These are phyloP conservation scores for Neurospora africana DNA, from an alignment of 495 filamentous ascomycete species.

Conservation along the genomic window DNA sequence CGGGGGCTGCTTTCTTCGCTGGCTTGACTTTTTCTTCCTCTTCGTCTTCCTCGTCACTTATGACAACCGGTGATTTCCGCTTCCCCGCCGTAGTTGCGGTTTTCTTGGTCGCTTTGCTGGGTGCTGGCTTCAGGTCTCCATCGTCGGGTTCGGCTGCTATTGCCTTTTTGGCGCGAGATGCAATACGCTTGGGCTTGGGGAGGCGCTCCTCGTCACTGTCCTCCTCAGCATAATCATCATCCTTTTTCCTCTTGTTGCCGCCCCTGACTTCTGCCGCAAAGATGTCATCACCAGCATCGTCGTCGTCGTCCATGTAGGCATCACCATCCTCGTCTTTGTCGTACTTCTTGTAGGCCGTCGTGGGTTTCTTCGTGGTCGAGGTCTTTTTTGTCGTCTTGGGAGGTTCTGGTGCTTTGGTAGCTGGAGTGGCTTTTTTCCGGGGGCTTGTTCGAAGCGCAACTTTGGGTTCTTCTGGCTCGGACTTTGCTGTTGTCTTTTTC, in stretches of 20 bases:
- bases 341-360: slow-evolving; percentile 20
- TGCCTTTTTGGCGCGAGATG: slow-evolving; percentile 29
- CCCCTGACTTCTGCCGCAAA: slow-evolving; percentile 54
- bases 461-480: slow-evolving; percentile 14
- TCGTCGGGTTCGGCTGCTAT: slow-evolving; percentile 32
- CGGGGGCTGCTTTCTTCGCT: slow-evolving; percentile 49
- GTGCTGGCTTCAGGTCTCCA: slow-evolving; percentile 22
- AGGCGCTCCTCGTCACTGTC: slow-evolving; percentile 47
- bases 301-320: slow-evolving; percentile 47
- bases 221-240: slow-evolving; percentile 57
- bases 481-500: slow-evolving; percentile 23
- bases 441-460: slow-evolving; percentile 32
- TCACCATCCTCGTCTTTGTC: slow-evolving; percentile 33
- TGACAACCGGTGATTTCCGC: slow-evolving; percentile 30
- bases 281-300: slow-evolving; percentile 64
- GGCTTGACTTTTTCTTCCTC: slow-evolving; percentile 34
- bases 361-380: slow-evolving; percentile 22
- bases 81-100: slow-evolving; percentile 32
- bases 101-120: slow-evolving; percentile 29
- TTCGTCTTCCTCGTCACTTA: slow-evolving; percentile 33
- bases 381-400: slow-evolving; percentile 15
- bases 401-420: slow-evolving; percentile 13
- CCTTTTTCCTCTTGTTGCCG: slow-evolving; percentile 50
- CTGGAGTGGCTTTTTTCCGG: slow-evolving; percentile 22
- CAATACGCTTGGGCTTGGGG: slow-evolving; percentile 38